phyloP scores from a whole-genome alignment of 257 asterid genomes.

The Striga asiatica region DNA sequence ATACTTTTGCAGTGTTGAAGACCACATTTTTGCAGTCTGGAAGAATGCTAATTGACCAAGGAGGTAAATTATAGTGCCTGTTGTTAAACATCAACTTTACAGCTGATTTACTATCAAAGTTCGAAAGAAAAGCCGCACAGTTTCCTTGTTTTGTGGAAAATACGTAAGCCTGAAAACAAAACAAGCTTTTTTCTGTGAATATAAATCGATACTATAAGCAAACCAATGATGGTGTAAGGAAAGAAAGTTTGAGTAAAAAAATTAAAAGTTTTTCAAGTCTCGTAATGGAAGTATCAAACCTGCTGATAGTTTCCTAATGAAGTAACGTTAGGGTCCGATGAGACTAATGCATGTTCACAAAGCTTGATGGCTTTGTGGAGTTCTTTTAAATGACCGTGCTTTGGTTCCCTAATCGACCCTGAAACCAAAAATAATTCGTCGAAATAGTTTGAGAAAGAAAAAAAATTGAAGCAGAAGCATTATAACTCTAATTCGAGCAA shows the following conservation, averaged over 20 bases:
- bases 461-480: no score
- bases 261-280: not conserved
- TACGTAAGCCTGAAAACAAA: conserved; percentile 37
- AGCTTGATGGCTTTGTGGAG: conserved; percentile 57
- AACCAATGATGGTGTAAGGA: not conserved
- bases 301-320: conserved; percentile 40
- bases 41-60: conserved; percentile 72
- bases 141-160: conserved; percentile 29
- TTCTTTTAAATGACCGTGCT: conserved; percentile 56
- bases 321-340: conserved; percentile 35
- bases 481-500: no score
- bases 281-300: conserved; percentile 19
- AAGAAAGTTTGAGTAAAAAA: not conserved
- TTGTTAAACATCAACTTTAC: conserved; percentile 38
- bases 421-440: no score
- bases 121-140: conserved; percentile 61
- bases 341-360: conserved; percentile 42
- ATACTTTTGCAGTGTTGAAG: conserved; percentile 55
- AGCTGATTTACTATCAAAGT: conserved; percentile 32
- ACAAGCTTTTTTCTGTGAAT: not conserved
- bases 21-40: conserved; percentile 57
- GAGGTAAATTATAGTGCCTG: conserved; percentile 42
- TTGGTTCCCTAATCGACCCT: conserved; percentile 60
- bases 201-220: not conserved
- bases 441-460: no score